Conservation (phyloP, 495 filamentous ascomycete species). For the Aspergillus panamensis region DNA sequence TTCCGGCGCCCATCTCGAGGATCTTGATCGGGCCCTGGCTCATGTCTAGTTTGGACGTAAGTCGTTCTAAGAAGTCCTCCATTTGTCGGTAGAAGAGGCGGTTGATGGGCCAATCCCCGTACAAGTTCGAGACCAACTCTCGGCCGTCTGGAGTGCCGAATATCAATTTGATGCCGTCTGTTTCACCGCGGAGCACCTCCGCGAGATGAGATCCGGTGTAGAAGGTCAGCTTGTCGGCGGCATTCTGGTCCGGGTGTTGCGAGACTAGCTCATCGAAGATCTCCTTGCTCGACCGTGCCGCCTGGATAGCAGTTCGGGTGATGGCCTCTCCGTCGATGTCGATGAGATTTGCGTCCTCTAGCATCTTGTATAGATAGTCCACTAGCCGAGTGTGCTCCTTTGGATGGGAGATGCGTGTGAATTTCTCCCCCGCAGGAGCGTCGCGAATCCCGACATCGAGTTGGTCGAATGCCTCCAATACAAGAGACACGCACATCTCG, state of each 20-base stretch:
- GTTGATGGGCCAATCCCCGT: constrained; percentile 38
- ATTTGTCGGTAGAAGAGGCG: constrained; percentile 33
- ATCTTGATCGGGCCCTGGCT: constrained; percentile 26
- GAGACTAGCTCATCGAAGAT: constrained; percentile 36
- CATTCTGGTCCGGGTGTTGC: constrained; percentile 30
- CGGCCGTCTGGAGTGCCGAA: constrained; percentile 44
- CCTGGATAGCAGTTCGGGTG: constrained; percentile 34
- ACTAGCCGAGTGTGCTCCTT: neutral
- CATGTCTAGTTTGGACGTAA: constrained; percentile 24
- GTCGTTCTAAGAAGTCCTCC: constrained; percentile 34
- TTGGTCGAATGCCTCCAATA: constrained; percentile 5
- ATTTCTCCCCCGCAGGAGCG: neutral
- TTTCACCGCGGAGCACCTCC: constrained; percentile 36
- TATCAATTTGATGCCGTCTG: constrained; percentile 42
- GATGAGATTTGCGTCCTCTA: constrained; percentile 29
- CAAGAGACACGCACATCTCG: neutral
- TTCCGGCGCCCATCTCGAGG: constrained; percentile 44
- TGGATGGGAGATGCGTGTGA: neutral
- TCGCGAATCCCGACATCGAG: neutral
- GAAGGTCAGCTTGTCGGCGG: constrained; percentile 36
- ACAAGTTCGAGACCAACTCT: constrained; percentile 40
- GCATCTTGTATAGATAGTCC: constrained; percentile 25
- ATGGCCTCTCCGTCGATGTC: constrained; percentile 29
- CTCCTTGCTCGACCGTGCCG: constrained; percentile 27
- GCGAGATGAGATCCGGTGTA: constrained; percentile 39